Evolutionary conservation across 148 eudicot genomes (phyloP).

Genomic region (Fagopyrum esculentum): DNA sequence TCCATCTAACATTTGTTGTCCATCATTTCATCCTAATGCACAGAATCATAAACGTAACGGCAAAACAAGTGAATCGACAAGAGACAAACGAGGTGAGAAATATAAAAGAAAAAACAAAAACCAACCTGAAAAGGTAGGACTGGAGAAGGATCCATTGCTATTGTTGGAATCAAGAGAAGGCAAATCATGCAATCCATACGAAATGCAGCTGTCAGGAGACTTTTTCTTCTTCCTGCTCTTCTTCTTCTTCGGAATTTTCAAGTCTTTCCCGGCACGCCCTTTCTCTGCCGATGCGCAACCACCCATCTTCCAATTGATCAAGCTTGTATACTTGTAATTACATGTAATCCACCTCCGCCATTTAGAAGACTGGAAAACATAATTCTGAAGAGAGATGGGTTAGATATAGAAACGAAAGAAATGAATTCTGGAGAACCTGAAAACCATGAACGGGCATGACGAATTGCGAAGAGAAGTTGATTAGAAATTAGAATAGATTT

Average conservation of each 20-base stretch:
- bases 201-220: conserved; percentile 28
- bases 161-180: conserved; percentile 17
- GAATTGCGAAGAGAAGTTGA: not conserved
- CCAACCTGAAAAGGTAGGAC: conserved; percentile 56
- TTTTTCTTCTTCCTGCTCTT: not conserved
- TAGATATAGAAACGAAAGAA: not conserved
- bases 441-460: not conserved
- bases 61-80: conserved; percentile 7
- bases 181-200: conserved; percentile 38
- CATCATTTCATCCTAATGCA: not conserved
- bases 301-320: conserved; percentile 41
- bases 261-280: conserved; percentile 36
- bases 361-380: not conserved
- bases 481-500: no score
- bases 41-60: not conserved
- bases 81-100: not conserved
- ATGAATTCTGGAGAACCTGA: not conserved
- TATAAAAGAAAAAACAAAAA: conserved; percentile 15
- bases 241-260: conserved; percentile 21
- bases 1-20: not conserved
- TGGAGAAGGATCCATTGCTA: conserved; percentile 33
- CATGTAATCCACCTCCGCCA: not conserved
- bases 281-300: conserved; percentile 68
- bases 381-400: not conserved
- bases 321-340: not conserved